phyloP scores from a whole-genome alignment of 2,329 filamentous ascomycete species.

The Parasarocladium wereldwijsianum region DNA sequence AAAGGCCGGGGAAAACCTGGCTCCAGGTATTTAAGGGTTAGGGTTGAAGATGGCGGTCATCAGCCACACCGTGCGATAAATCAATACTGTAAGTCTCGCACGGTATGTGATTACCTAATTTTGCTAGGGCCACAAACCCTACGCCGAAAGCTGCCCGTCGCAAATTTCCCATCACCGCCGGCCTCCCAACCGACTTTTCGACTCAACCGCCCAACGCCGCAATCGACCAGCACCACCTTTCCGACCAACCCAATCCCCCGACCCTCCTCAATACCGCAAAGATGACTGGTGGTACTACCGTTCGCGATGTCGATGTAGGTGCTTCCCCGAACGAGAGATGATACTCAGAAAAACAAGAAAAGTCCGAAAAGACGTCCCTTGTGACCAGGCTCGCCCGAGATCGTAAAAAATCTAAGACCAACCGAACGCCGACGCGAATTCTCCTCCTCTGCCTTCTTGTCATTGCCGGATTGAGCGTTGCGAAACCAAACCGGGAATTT shows the following conservation, averaged over 20 bases:
- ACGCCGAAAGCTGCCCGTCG: conserved; percentile 10
- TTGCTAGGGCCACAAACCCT: conserved; percentile 18
- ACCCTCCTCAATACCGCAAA: conserved; percentile 39
- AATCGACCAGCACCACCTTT: conserved; percentile 16
- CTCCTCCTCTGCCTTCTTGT: too few relatives aligned
- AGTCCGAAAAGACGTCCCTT: background rate
- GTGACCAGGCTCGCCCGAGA: too few relatives aligned
- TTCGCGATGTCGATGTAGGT: conserved; percentile 78
- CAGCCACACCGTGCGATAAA: conserved; percentile 3
- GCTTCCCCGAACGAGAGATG: conserved; percentile 18
- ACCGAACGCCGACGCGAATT: conserved; percentile 9
- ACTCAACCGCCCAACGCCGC: conserved; percentile 11
- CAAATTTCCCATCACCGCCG: background rate
- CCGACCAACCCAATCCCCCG: conserved; percentile 8
- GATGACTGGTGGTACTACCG: conserved; percentile 66
- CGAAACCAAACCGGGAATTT: too few relatives aligned
- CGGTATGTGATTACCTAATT: conserved; percentile 12
- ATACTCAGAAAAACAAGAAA: conserved; percentile 3
- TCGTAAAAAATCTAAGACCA: conserved; percentile 3
- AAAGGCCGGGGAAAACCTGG: too few relatives aligned
- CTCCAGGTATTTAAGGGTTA: too few relatives aligned
- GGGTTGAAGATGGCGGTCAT: too few relatives aligned
- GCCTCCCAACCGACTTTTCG: conserved; percentile 10
- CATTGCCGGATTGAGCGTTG: too few relatives aligned
- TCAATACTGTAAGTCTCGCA: conserved; percentile 5